Conservation (phyloP, 2,329 filamentous ascomycete species). For the Pseudophaeomoniella oleicola region DNA sequence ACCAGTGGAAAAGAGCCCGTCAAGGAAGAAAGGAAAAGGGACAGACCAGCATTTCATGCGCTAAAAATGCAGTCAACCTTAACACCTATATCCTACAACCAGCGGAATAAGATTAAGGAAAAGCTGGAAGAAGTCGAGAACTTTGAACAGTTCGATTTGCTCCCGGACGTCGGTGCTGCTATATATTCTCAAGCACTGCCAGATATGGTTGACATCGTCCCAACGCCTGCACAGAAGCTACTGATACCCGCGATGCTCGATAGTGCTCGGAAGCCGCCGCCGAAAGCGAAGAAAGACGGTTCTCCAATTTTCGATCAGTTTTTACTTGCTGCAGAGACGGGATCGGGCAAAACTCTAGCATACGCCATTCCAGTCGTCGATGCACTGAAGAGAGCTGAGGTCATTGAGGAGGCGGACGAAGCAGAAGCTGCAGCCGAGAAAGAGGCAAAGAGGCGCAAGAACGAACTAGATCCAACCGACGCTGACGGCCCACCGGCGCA, state of each 20-base stretch:
- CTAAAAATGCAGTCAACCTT: conserved; percentile 86
- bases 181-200: conserved; percentile 60
- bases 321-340: conserved; percentile 86
- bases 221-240: conserved; percentile 79
- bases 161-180: conserved; percentile 57
- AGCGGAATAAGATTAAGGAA: conserved; percentile 46
- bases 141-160: conserved; percentile 68
- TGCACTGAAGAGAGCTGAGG: conserved; percentile 65
- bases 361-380: conserved; percentile 79
- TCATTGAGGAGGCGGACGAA: conserved; percentile 47
- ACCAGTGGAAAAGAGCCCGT: not conserved
- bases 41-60: conserved; percentile 52
- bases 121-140: conserved; percentile 51
- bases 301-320: conserved; percentile 47
- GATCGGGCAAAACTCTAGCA: conserved; percentile 89
- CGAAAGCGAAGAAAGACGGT: conserved; percentile 17
- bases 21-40: conserved; percentile 26
- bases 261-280: conserved; percentile 33
- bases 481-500: conserved; percentile 51
- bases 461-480: conserved; percentile 44
- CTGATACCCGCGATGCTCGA: conserved; percentile 67
- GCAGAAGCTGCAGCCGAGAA: conserved; percentile 24
- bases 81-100: conserved; percentile 60
- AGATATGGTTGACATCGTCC: conserved; percentile 58
- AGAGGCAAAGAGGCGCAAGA: conserved; percentile 27